Base-by-base conservation (phyloP, 495 filamentous ascomycete species). In the Tuber indicum region DNA sequence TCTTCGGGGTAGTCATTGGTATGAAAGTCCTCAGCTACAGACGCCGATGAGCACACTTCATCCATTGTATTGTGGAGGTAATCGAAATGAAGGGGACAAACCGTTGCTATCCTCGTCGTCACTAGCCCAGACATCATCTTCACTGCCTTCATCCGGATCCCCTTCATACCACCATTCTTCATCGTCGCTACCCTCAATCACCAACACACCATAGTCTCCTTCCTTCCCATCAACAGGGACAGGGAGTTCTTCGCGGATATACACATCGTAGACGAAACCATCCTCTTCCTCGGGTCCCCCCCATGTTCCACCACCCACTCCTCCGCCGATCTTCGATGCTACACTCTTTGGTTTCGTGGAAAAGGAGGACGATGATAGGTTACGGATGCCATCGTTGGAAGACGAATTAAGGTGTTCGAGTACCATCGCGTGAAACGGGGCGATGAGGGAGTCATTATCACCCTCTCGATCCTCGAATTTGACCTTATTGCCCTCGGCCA, bases 111-210 rank as follows among this genome's bases (percentile, higher is more conserved):
- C 82, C 70, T 83, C 82, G 58, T 83, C 82, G 46, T 83, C 82
- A n/a, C 79, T 80, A 17, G 70, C 79, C 16, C 77, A 79, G 17
- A 78, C 79, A 72, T 82, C 79, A 71, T 78, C 52, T 3, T 62
- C 81, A 41, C 74, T 75, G 71, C 79, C 74, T 3, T 82, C 75
- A 36, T 83, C 82, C 5, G 79, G 79, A 52, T 83, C 82, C 7
- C 82, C 82, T 72, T 83, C 82, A 45, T 83, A 83, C 79, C 82
- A 83, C 82, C 82, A 83, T 47, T 82, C 82, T 39, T 83, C 82
- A 62, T 83, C 82, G 21, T 83, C 82, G n/a, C 75, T 78, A 16
- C 78, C 82, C 16, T 82, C 36, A 43, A 83, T 84, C 23, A 83
- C 74, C 72, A 83, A 79, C 12, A 83, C 69, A 16, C 82, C 82